Evolutionary conservation across 805 yeast species (phyloP).

Genomic region (Kluyveromyces aestuarii): DNA sequence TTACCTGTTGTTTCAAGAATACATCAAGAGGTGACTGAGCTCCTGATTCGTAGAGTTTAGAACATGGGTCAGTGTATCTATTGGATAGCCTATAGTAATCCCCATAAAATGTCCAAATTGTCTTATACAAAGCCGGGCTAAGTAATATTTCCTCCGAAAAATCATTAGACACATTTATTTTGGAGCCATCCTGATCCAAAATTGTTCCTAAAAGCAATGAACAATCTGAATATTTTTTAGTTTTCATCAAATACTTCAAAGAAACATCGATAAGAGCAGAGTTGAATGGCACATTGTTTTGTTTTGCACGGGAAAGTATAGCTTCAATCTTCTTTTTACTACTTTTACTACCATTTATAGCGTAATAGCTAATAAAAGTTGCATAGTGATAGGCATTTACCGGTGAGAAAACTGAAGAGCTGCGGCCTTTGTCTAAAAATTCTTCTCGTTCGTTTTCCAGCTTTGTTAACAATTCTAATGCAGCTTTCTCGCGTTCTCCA

Average conservation of each 20-base stretch:
- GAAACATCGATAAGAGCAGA: conserved; percentile 33
- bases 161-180: neutral
- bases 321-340: conserved; percentile 19
- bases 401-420: conserved; percentile 24
- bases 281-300: conserved; percentile 24
- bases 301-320: conserved; percentile 26
- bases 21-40: neutral
- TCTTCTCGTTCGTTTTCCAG: conserved; percentile 23
- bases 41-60: neutral
- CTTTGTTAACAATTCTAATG: conserved; percentile 25
- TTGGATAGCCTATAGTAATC: neutral
- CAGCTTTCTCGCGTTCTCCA: conserved; percentile 19
- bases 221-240: conserved; percentile 24
- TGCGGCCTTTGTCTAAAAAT: conserved; percentile 5
- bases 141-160: neutral
- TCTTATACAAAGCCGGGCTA: neutral
- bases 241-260: conserved; percentile 25
- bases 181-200: neutral
- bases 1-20: neutral
- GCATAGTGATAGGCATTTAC: conserved; percentile 35
- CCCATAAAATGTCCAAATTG: neutral
- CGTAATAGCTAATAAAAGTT: conserved; percentile 30
- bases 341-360: conserved; percentile 14
- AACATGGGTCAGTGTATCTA: neutral
- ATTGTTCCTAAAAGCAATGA: neutral